Conservation (phyloP, 108 stramenopile species). For the Skeletonema grethae region DNA sequence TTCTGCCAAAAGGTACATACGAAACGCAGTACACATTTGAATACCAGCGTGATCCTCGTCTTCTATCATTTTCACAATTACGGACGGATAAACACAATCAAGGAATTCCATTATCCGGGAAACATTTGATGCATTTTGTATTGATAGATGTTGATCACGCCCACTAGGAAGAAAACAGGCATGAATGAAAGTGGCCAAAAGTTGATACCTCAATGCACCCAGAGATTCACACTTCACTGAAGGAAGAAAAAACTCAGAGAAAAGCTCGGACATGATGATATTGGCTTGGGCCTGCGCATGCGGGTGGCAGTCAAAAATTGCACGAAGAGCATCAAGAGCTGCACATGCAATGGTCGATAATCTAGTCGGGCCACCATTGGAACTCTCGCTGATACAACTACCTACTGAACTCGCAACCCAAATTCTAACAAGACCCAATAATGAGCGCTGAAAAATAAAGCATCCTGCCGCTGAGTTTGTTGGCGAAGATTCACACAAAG, state of each 20-base stretch:
- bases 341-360: conserved; percentile 16
- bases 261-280: conserved; percentile 22
- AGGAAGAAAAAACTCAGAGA: conserved; percentile 47
- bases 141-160: conserved; percentile 10
- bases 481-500: conserved; percentile 23
- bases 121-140: conserved; percentile 26
- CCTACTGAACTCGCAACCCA: conserved; percentile 40
- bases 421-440: conserved; percentile 33
- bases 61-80: conserved; percentile 33
- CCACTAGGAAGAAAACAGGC: conserved; percentile 23
- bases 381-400: conserved; percentile 1
- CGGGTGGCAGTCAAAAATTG: conserved; percentile 13
- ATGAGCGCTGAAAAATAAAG: conserved; percentile 27
- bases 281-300: conserved; percentile 8
- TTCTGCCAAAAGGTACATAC: conserved; percentile 42
- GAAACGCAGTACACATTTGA: conserved; percentile 53
- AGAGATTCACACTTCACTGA: conserved; percentile 10
- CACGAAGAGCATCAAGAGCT: conserved; percentile 26
- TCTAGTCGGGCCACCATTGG: background rate
- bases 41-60: conserved; percentile 46
- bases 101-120: conserved; percentile 37
- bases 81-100: conserved; percentile 26
- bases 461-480: conserved; percentile 14
- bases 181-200: conserved; percentile 37
- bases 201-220: conserved; percentile 29